These are phyloP conservation scores for Breviolum minutum DNA, from an alignment of 73 alveolate genomes.

Conservation along the genomic window DNA sequence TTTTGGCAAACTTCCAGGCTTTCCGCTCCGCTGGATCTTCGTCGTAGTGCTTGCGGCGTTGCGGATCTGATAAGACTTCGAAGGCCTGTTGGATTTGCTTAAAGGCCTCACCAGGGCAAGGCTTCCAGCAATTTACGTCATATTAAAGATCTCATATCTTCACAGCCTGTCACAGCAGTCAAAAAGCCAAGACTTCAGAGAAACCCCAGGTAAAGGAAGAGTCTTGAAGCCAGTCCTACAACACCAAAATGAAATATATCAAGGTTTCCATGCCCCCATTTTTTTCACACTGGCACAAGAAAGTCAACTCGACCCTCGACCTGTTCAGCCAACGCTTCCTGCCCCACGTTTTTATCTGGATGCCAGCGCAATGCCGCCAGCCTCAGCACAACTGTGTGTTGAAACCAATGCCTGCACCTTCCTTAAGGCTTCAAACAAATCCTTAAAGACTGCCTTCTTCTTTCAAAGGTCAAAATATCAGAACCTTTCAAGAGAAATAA, in stretches of 20 bases:
- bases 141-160: background rate
- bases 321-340: constrained; percentile 47
- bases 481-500: too few species aligned
- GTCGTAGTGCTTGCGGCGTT: constrained; percentile 14
- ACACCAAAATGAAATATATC: too few species aligned
- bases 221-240: too few species aligned
- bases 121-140: background rate
- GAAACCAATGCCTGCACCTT: too few species aligned
- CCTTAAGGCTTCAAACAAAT: too few species aligned
- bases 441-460: too few species aligned
- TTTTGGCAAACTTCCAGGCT: background rate
- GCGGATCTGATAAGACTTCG: background rate
- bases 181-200: too few species aligned
- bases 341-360: constrained; percentile 79
- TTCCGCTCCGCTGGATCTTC: constrained; percentile 24
- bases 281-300: background rate
- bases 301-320: background rate
- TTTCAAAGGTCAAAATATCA: too few species aligned
- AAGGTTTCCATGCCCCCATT: too few species aligned
- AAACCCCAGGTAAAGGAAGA: too few species aligned
- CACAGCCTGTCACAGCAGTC: too few species aligned
- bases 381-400: background rate
- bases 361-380: constrained; percentile 62
- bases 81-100: constrained; percentile 68
- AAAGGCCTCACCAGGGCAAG: background rate